These are phyloP conservation scores for Saccharomycopsis sp. DNA, from an alignment of 805 yeast species.

Conservation along the genomic window DNA sequence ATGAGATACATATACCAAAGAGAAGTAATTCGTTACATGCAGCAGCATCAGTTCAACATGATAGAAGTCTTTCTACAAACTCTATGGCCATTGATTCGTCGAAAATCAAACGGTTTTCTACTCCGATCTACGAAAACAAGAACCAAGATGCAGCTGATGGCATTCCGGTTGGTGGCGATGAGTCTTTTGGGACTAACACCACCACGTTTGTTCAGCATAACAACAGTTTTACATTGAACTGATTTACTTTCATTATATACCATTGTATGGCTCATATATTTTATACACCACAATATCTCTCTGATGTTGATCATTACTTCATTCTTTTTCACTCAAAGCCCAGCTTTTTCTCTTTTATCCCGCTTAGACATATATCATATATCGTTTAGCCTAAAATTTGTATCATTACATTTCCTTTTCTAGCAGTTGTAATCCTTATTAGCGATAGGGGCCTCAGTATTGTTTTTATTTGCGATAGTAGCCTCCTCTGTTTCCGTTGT, in stretches of 20 bases:
- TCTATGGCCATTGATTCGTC: background rate
- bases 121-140: background rate
- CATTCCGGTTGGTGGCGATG: background rate
- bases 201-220: conserved; percentile 17
- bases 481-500: background rate
- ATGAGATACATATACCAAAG: background rate
- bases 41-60: background rate
- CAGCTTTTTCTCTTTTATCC: too few relatives aligned
- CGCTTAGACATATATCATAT: too few relatives aligned
- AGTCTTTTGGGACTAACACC: conserved; percentile 13
- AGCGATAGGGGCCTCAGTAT: too few relatives aligned
- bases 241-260: background rate
- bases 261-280: too few relatives aligned
- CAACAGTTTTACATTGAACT: conserved; percentile 15
- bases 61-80: background rate
- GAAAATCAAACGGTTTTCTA: background rate
- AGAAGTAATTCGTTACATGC: background rate
- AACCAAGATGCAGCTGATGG: background rate
- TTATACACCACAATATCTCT: background rate
- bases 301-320: background rate
- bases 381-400: too few relatives aligned
- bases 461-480: background rate
- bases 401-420: too few relatives aligned
- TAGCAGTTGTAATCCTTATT: too few relatives aligned
- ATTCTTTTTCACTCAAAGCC: background rate